Evolutionary conservation across 768 basidiomycete species (phyloP).

Genomic region (Candolleomyces eurysporus): DNA sequence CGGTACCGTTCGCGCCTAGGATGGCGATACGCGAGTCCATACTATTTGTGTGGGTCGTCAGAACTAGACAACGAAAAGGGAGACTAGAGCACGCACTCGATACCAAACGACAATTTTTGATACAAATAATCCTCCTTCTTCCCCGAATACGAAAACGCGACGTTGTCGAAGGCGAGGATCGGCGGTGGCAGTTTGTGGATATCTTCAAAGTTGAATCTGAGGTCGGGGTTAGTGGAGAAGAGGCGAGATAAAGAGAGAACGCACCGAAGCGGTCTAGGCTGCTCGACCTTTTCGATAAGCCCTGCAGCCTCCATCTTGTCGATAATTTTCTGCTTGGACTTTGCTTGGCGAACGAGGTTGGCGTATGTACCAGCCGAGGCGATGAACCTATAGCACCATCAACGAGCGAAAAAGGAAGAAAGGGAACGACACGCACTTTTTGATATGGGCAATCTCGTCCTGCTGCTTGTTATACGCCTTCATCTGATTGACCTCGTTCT

Average conservation of each 20-base stretch:
- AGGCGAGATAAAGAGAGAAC: too few relatives aligned
- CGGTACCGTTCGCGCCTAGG: conserved; percentile 91
- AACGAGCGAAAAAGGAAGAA: conserved; percentile 6
- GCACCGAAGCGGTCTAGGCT: conserved; percentile 59
- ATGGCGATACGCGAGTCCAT: conserved; percentile 95
- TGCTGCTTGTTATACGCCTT: conserved; percentile 99
- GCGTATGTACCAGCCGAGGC: conserved; percentile 99
- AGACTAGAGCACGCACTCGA: conserved; percentile 60
- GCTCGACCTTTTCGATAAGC: conserved; percentile 88
- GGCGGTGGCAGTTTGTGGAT: conserved; percentile 92
- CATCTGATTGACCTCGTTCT: conserved; percentile 99
- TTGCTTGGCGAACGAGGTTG: conserved; percentile 97
- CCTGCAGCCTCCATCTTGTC: conserved; percentile 99
- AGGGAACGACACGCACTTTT: conserved; percentile 60
- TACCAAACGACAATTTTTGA: conserved; percentile 89
- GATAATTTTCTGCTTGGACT: conserved; percentile 99
- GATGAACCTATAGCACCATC: conserved; percentile 66
- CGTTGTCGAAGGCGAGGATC: conserved; percentile 93
- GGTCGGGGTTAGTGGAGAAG: neutral
- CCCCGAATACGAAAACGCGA: conserved; percentile 95
- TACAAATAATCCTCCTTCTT: conserved; percentile 88
- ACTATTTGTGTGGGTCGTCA: conserved; percentile 48
- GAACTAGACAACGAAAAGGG: neutral
- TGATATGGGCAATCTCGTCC: conserved; percentile 97
- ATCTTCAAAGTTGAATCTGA: conserved; percentile 92